Conservation (phyloP, 345 rosid species). For the Eucalyptus sp. region DNA sequence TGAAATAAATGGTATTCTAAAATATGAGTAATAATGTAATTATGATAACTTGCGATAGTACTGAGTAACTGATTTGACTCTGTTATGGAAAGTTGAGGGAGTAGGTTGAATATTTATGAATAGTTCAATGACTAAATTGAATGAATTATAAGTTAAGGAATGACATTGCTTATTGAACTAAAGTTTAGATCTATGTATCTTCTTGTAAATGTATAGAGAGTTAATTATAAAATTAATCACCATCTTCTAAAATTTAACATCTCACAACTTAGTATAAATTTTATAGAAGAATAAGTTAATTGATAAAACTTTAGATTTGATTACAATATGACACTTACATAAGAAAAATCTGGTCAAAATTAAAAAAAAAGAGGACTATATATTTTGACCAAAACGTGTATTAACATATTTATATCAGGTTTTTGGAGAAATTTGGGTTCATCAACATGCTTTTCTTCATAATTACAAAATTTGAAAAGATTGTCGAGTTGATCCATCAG, state of each 20-base stretch:
- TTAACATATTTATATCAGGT: not conserved
- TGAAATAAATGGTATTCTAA: not conserved
- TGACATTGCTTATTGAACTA: not conserved
- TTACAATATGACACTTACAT: not conserved
- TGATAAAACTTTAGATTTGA: not conserved
- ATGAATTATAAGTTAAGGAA: too few relatives aligned
- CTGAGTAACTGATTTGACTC: fast-evolving
- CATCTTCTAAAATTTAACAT: not conserved
- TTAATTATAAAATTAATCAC: not conserved
- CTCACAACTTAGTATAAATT: not conserved
- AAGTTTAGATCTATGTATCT: not conserved
- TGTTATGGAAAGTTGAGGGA: not conserved
- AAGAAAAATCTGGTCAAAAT: not conserved
- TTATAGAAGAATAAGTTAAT: not conserved
- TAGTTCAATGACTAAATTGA: too few relatives aligned
- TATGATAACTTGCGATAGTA: too few relatives aligned
- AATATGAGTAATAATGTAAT: fast-evolving
- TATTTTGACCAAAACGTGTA: not conserved
- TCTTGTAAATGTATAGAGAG: not conserved
- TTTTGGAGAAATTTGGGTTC: not conserved
- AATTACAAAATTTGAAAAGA: not conserved
- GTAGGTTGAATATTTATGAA: not conserved
- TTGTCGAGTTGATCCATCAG: not conserved
- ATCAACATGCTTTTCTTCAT: not conserved
- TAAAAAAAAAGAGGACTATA: not conserved